These are phyloP conservation scores for Pichia sporocuriosa DNA, from an alignment of 805 yeast genomes.

Conservation along the genomic window DNA sequence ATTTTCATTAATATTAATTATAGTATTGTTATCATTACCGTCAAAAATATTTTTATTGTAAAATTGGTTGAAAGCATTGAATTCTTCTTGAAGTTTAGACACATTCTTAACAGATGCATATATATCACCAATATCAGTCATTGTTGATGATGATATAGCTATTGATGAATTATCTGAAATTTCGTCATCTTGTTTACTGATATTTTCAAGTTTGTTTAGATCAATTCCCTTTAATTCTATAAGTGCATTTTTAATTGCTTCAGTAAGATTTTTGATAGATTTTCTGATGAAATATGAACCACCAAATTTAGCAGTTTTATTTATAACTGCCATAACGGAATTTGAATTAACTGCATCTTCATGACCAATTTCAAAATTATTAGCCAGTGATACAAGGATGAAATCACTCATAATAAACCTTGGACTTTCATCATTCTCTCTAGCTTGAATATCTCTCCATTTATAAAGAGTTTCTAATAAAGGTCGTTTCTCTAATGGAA, in stretches of 20 bases:
- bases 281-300: conserved; percentile 37
- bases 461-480: conserved; percentile 55
- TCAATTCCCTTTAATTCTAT: conserved; percentile 17
- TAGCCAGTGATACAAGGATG: conserved; percentile 51
- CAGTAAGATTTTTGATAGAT: conserved; percentile 51
- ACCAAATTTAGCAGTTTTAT: conserved; percentile 41
- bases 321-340: conserved; percentile 42
- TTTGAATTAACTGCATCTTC: conserved; percentile 50
- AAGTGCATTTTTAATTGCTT: conserved; percentile 42
- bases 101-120: conserved; percentile 23
- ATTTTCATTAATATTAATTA: neutral
- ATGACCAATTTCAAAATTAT: conserved; percentile 24
- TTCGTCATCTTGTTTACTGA: conserved; percentile 14
- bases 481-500: conserved; percentile 46
- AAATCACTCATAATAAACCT: conserved; percentile 82
- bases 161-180: conserved; percentile 17
- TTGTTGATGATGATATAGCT: conserved; percentile 18
- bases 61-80: conserved; percentile 13
- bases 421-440: conserved; percentile 75
- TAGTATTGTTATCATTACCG: neutral
- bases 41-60: conserved; percentile 3
- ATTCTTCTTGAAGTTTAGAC: conserved; percentile 18
- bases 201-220: conserved; percentile 33
- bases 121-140: conserved; percentile 9
- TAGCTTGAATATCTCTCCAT: conserved; percentile 81